phyloP scores from a whole-genome alignment of 2,329 filamentous ascomycete genomes.

The Trichoderma sp. region DNA sequence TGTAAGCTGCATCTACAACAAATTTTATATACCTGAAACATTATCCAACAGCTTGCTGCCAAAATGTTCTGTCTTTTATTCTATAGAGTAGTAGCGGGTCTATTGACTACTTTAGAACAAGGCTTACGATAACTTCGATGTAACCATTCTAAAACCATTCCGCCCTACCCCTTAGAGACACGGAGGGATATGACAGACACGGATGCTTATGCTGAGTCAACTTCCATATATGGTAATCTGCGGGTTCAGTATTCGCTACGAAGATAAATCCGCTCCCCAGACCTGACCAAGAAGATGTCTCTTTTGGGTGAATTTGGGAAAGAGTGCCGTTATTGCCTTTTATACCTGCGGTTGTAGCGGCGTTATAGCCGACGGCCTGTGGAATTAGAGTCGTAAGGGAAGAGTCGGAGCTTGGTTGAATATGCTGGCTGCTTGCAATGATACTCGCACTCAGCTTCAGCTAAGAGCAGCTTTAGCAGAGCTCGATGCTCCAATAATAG shows the following conservation, averaged over 20 bases:
- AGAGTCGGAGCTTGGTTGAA: neutral
- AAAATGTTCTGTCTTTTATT: neutral
- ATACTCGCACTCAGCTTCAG: neutral
- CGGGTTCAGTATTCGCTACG: neutral
- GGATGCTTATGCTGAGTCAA: neutral
- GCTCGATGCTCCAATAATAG: neutral
- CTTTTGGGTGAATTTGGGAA: neutral
- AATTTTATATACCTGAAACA: too few species aligned
- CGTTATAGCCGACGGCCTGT: neutral
- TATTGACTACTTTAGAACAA: neutral
- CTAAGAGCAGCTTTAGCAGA: neutral
- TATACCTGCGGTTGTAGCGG: neutral
- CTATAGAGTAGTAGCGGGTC: neutral
- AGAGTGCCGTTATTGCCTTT: neutral
- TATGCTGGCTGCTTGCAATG: neutral
- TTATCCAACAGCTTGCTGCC: too few species aligned
- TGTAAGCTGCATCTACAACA: too few species aligned
- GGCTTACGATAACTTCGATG: neutral
- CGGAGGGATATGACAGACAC: neutral
- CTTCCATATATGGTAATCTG: neutral
- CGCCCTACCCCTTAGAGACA: neutral
- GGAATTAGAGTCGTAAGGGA: neutral
- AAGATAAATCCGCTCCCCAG: neutral
- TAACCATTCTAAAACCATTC: neutral
- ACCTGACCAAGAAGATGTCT: neutral